Percentiles rank a stretch among this genome's conserved stretches.
These are phyloP conservation scores for Pestalotiopsis sp. DNA, from an alignment of 2,329 filamentous ascomycete genomes.

Conservation along the genomic window DNA sequence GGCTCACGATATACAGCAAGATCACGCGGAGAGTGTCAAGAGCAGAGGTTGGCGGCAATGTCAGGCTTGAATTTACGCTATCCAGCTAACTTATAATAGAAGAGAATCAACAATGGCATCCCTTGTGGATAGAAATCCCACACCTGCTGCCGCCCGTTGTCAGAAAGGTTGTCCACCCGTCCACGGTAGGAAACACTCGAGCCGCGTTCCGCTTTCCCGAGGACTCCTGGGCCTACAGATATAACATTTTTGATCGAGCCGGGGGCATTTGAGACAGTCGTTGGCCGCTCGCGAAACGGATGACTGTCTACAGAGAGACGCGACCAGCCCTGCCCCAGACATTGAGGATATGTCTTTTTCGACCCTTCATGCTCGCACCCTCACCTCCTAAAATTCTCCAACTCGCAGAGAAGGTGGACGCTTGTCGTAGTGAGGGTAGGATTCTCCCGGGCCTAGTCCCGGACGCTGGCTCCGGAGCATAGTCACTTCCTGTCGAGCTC, in stretches of 20 bases:
- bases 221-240: conserved; percentile 15
- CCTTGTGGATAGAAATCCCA: conserved; percentile 32
- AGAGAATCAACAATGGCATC: conserved; percentile 33
- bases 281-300: conserved; percentile 15
- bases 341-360: conserved; percentile 19
- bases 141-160: conserved; percentile 33
- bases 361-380: conserved; percentile 25
- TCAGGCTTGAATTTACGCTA: conserved; percentile 36
- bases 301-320: conserved; percentile 42
- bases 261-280: conserved; percentile 36
- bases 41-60: conserved; percentile 19
- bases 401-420: conserved; percentile 26
- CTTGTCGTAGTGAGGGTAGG: conserved; percentile 27
- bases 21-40: neutral
- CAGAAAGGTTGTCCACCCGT: conserved; percentile 17
- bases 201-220: neutral
- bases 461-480: conserved; percentile 59
- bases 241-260: conserved; percentile 29
- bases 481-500: conserved; percentile 41
- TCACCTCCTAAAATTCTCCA: conserved; percentile 25
- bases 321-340: conserved; percentile 49
- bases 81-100: conserved; percentile 24
- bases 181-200: neutral
- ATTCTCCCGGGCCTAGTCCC: conserved; percentile 55
- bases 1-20: neutral